Base-by-base conservation (phyloP, 169 alveolate genomes). In the Plasmodium inui region DNA sequence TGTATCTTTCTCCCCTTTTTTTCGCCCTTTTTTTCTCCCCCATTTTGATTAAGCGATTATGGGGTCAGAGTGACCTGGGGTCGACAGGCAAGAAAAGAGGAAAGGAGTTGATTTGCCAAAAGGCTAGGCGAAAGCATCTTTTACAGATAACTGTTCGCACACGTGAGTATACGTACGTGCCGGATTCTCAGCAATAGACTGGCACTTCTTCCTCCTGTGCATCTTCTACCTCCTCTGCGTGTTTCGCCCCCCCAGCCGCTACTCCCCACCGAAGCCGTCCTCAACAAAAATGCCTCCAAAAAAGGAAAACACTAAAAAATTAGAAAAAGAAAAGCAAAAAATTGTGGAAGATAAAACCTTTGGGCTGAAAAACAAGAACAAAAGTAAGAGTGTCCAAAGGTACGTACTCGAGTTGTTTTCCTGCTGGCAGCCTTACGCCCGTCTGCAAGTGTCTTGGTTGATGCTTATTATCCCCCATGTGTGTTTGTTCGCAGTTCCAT, bases 291-390 rank as follows among this genome's bases (percentile, higher is more conserved):
- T 96, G 96, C 93, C 96, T 84, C 98, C 99, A 72, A 97, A 96
- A 97, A 97, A 97, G 91, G 98, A 97, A 83, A 96, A 96, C 96
- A 98, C 96, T 80, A 97, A 97, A 93, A 98, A 98, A 96, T 98
- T 98, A 89, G 98, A 98, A 92, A 99, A 98, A 96, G 98, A 97
- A 95, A 98, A 98, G 82, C 99, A 99, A 96, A 99, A 99, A 96
- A 96, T 99, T 95, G 98, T 98, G 53, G 99, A 99, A 95, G 99
- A 99, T 96, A 99, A 98, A 95, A 99, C 99, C 2, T 99, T 99
- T 96, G 99, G 99, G 57, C 95, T 99, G 34, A 99, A 99, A 95
- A 99, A 99, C 96, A 99, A 99, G 96, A 98, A 99, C 95, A 99
- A 99, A 95, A 96, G 99, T 53, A 98, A 98, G 82, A 95, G 98